phyloP scores from a whole-genome alignment of 2,329 filamentous ascomycete species.

The Colletotrichum liriopes region DNA sequence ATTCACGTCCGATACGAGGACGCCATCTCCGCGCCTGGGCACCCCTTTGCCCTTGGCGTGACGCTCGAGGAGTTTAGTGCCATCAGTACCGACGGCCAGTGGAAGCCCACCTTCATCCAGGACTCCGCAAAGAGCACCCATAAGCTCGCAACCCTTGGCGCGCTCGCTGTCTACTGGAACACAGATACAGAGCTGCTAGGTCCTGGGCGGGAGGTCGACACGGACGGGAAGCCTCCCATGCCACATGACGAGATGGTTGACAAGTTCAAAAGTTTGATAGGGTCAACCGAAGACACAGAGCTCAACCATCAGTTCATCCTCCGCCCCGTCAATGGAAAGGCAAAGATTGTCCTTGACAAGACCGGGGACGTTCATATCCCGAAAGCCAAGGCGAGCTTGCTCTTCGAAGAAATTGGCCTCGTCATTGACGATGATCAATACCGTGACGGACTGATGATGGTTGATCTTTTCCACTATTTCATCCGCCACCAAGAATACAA shows the following conservation, averaged over 20 bases:
- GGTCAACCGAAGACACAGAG: conserved; percentile 74
- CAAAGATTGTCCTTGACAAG: conserved; percentile 96
- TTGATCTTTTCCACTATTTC: conserved; percentile 98
- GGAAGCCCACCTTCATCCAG: conserved; percentile 97
- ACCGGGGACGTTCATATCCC: conserved; percentile 84
- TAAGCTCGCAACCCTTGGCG: conserved; percentile 92
- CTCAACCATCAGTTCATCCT: conserved; percentile 90
- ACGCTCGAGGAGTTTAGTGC: conserved; percentile 98
- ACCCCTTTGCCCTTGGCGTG: conserved; percentile 93
- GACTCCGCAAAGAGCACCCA: conserved; percentile 87
- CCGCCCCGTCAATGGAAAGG: conserved; percentile 94
- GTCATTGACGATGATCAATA: conserved; percentile 99
- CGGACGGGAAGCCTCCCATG: conserved; percentile 72
- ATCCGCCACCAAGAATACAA: conserved; percentile 98
- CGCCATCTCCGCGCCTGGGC: conserved; percentile 92
- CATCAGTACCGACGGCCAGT: conserved; percentile 93
- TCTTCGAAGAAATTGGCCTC: conserved; percentile 98
- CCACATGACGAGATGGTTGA: conserved; percentile 83
- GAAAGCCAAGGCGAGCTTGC: conserved; percentile 89
- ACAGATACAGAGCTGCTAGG: conserved; percentile 91
- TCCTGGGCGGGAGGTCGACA: conserved; percentile 81
- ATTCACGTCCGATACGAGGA: conserved; percentile 99
- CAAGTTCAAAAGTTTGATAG: conserved; percentile 85
- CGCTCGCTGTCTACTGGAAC: conserved; percentile 97
- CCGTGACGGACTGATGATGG: conserved; percentile 96